These are phyloP conservation scores for Pseudogymnoascus sp. DNA, from an alignment of 2,329 filamentous ascomycete species.

Conservation along the genomic window DNA sequence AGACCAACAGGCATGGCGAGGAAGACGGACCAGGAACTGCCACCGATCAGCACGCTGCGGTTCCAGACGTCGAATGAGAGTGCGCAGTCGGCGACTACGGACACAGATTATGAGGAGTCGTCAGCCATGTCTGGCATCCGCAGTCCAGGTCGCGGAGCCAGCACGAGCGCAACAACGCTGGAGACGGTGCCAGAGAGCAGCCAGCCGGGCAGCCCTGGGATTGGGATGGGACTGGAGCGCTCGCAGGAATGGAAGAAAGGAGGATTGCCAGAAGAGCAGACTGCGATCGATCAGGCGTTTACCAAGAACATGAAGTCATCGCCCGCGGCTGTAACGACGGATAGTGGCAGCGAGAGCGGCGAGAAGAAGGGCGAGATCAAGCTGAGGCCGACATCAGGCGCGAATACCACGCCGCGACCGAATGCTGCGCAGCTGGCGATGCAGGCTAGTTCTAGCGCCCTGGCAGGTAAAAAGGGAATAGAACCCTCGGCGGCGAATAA, in stretches of 20 bases:
- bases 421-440: slow-evolving; percentile 50
- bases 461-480: slow-evolving; percentile 51
- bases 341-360: slow-evolving; percentile 60
- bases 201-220: slow-evolving; percentile 60
- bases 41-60: slow-evolving; percentile 45
- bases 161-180: slow-evolving; percentile 53
- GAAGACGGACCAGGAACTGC: slow-evolving; percentile 42
- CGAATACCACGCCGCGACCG: slow-evolving; percentile 39
- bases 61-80: slow-evolving; percentile 30
- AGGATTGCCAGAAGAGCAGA: slow-evolving; percentile 35
- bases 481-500: slow-evolving; percentile 68
- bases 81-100: slow-evolving; percentile 15
- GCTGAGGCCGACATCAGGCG: slow-evolving; percentile 25
- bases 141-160: slow-evolving; percentile 52
- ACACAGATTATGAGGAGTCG: slow-evolving; percentile 21
- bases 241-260: slow-evolving; percentile 40
- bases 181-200: slow-evolving; percentile 92
- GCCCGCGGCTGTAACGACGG: slow-evolving; percentile 36
- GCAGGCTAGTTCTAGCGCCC: slow-evolving; percentile 55
- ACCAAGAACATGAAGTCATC: slow-evolving; percentile 37
- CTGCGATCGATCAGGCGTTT: slow-evolving; percentile 22
- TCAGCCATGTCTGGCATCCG: slow-evolving; percentile 40
- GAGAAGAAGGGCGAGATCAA: slow-evolving; percentile 42
- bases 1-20: slow-evolving; percentile 38
- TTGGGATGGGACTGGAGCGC: slow-evolving; percentile 35